Percentiles rank a stretch among this genome's conserved stretches.
These are phyloP conservation scores for Nemania sp. DNA, from an alignment of 2,329 filamentous ascomycete species.

Conservation along the genomic window DNA sequence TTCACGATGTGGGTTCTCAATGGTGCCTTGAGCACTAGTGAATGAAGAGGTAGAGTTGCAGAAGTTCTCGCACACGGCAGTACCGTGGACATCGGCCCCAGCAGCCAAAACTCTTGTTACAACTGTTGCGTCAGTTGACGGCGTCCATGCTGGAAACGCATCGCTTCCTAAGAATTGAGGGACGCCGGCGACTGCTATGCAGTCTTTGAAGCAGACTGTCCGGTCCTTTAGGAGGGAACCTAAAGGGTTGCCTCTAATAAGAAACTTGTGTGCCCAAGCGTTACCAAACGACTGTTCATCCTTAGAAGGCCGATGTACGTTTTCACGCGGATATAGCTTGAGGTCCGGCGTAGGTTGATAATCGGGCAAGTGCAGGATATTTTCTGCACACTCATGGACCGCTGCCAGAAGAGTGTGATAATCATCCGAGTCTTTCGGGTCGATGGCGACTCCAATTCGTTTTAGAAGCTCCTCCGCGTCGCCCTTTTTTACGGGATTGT, in stretches of 20 bases:
- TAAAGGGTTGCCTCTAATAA: no score
- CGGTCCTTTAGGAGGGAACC: constrained; percentile 50
- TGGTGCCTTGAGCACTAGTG: constrained; percentile 59
- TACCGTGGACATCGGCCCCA: constrained; percentile 47
- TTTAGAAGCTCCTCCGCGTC: constrained; percentile 16
- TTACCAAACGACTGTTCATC: no score
- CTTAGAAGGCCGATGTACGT: no score
- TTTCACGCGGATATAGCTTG: no score
- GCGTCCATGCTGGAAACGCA: constrained; percentile 61
- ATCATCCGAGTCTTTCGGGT: constrained; percentile 11
- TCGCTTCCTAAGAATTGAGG: constrained; percentile 66
- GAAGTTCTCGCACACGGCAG: constrained; percentile 60
- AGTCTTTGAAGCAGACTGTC: constrained; percentile 65
- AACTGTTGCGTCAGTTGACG: constrained; percentile 61
- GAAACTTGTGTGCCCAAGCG: no score
- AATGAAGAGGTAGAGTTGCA: constrained; percentile 56
- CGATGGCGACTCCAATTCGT: constrained; percentile 9
- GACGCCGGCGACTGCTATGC: constrained; percentile 65
- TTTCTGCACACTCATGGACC: constrained; percentile 6
- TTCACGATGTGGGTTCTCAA: constrained; percentile 60
- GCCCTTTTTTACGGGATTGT: background rate
- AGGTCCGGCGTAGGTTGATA: no score
- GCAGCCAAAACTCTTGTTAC: constrained; percentile 56
- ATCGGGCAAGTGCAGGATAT: no score
- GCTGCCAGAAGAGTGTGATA: constrained; percentile 13